Evolutionary conservation across 768 basidiomycete species (phyloP).

Genomic region (Mrakia blollopis): DNA sequence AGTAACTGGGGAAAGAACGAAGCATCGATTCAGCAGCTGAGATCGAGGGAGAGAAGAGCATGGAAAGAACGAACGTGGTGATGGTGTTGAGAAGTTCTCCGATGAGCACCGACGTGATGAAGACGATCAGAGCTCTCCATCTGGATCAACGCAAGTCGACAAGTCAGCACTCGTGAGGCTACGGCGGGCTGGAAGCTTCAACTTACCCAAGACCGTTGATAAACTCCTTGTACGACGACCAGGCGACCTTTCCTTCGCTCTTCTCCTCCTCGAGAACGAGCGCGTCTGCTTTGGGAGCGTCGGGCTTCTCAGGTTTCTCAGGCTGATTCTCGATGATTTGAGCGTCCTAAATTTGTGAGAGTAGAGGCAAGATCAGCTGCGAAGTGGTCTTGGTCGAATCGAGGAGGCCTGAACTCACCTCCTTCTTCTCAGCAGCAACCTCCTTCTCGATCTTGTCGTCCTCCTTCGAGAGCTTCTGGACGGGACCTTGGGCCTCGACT

Average conservation of each 20-base stretch:
- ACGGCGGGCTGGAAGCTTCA: background rate
- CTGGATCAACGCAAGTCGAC: background rate
- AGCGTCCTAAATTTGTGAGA: background rate
- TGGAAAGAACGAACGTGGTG: background rate
- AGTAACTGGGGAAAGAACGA: background rate
- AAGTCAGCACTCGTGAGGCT: background rate
- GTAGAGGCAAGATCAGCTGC: background rate
- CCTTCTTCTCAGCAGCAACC: conserved; percentile 19
- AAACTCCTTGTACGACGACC: background rate
- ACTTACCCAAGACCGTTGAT: conserved; percentile 39
- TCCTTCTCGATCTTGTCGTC: conserved; percentile 37
- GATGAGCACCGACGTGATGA: conserved; percentile 37
- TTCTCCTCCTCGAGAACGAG: conserved; percentile 44
- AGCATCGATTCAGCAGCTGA: too few relatives aligned
- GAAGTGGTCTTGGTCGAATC: too few relatives aligned
- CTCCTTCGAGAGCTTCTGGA: conserved; percentile 35
- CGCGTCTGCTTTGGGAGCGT: conserved; percentile 24
- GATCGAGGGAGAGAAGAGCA: too few relatives aligned
- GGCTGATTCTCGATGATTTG: conserved; percentile 16
- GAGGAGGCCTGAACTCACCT: background rate
- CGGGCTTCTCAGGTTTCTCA: conserved; percentile 33
- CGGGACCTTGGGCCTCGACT: conserved; percentile 38
- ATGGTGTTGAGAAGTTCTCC: conserved; percentile 35
- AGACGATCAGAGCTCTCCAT: conserved; percentile 25
- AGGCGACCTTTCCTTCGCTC: conserved; percentile 22